Evolutionary conservation across 2,329 filamentous ascomycete genomes (phyloP).

Genomic region (Aspergillus ibericus): DNA sequence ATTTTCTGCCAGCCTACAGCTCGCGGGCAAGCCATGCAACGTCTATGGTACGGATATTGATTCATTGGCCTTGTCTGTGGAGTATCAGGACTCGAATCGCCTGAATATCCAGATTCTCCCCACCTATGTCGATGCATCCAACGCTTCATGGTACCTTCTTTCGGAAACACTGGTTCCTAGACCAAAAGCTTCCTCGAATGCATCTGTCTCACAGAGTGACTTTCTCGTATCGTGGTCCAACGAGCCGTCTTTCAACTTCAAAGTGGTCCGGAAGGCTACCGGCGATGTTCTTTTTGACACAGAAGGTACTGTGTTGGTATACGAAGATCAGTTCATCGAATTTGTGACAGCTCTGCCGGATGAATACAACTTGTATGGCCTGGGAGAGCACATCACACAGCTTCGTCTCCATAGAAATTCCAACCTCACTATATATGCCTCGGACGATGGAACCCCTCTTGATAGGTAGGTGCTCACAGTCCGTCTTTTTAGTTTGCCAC

Average conservation of each 20-base stretch:
- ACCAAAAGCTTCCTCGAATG: constrained; percentile 50
- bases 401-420: constrained; percentile 71
- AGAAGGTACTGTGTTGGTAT: constrained; percentile 63
- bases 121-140: constrained; percentile 60
- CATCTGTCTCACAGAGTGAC: constrained; percentile 38
- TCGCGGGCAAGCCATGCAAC: constrained; percentile 63
- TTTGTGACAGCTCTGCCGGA: constrained; percentile 66
- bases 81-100: constrained; percentile 65
- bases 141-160: constrained; percentile 67
- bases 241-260: constrained; percentile 58
- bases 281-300: constrained; percentile 71
- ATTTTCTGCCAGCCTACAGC: constrained; percentile 52
- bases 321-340: constrained; percentile 76
- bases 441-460: constrained; percentile 62
- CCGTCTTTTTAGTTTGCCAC: neutral
- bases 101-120: constrained; percentile 71
- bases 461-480: constrained; percentile 37
- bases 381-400: constrained; percentile 71
- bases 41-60: constrained; percentile 75
- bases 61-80: constrained; percentile 64
- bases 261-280: constrained; percentile 56
- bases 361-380: constrained; percentile 73
- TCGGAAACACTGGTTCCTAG: constrained; percentile 63
- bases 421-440: constrained; percentile 67
- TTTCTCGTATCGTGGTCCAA: constrained; percentile 58